Evolutionary conservation across 305 asterid genomes (phyloP).

Genomic region (Withania somnifera): DNA sequence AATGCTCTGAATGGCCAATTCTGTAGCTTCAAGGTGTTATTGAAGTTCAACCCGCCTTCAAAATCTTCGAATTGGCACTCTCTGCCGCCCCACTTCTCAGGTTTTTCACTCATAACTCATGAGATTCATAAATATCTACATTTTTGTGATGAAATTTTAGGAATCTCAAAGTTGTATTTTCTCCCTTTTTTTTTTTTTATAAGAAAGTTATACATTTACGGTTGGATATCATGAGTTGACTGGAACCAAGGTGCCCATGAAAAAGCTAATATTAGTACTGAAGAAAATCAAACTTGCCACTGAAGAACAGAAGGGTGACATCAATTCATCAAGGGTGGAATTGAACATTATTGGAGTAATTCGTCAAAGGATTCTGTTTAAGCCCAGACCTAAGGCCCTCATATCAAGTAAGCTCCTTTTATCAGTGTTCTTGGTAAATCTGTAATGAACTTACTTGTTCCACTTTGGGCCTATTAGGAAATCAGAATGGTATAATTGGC

Average conservation of each 20-base stretch:
- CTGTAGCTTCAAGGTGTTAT: conserved; percentile 81
- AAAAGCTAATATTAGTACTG: conserved; percentile 82
- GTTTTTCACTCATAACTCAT: conserved; percentile 15
- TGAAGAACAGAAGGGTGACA: conserved; percentile 18
- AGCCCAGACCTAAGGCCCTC: conserved; percentile 90
- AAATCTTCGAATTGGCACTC: conserved; percentile 67
- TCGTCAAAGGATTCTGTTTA: conserved; percentile 70
- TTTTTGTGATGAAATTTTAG: neutral
- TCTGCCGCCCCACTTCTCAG: conserved; percentile 88
- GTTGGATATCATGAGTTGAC: conserved; percentile 92
- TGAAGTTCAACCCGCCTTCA: conserved; percentile 62
- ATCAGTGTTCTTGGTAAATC: neutral
- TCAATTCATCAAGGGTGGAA: conserved; percentile 33
- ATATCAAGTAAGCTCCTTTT: conserved; percentile 45
- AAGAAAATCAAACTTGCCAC: conserved; percentile 44
- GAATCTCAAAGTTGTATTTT: neutral
- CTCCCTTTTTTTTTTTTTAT: conserved; percentile 4
- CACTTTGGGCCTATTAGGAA: no score
- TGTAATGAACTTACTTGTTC: neutral
- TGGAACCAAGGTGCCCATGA: conserved; percentile 62
- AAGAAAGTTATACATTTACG: conserved; percentile 76
- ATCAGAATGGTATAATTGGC: no score
- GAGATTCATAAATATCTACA: no score
- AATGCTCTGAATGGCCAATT: conserved; percentile 89
- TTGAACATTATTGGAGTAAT: conserved; percentile 66